Percentiles rank a stretch among this genome's conserved stretches.
Evolutionary conservation across 805 yeast species (phyloP).

Genomic region (Monosporozyma servazzii): DNA sequence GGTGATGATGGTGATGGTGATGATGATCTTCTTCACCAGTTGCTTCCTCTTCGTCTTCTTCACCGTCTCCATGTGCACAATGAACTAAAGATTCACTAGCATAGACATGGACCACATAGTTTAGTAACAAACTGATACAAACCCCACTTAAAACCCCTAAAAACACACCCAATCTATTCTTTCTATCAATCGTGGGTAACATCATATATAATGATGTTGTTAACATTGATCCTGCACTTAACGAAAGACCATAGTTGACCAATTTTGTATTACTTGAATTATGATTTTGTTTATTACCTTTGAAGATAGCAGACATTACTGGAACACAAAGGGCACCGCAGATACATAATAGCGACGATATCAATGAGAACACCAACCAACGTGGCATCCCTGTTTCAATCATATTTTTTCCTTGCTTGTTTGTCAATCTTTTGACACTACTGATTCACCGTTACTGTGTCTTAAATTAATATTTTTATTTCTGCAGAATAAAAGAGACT

Average conservation of each 20-base stretch:
- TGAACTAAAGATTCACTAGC: slow-evolving; percentile 81
- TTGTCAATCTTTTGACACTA: no score
- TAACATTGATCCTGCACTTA: slow-evolving; percentile 74
- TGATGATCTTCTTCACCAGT: slow-evolving; percentile 3
- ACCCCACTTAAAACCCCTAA: slow-evolving; percentile 49
- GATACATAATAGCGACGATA: slow-evolving; percentile 63
- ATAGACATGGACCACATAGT: slow-evolving; percentile 55
- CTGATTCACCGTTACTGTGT: not conserved
- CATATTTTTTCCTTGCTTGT: not conserved
- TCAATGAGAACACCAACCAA: slow-evolving; percentile 33
- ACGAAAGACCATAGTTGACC: slow-evolving; percentile 63
- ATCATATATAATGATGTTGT: slow-evolving; percentile 71
- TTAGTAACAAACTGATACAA: slow-evolving; percentile 47
- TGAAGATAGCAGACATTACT: slow-evolving; percentile 13
- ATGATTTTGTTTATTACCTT: slow-evolving; percentile 6
- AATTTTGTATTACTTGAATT: slow-evolving; percentile 39
- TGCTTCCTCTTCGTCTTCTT: slow-evolving; percentile 10
- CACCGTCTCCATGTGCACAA: slow-evolving; percentile 52
- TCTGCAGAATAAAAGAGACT: no score
- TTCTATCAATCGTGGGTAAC: slow-evolving; percentile 52
- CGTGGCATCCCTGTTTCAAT: slow-evolving; percentile 12
- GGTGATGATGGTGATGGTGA: not conserved
- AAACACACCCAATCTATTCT: slow-evolving; percentile 36
- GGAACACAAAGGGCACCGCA: slow-evolving; percentile 60
- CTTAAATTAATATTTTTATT: no score